Evolutionary conservation across 2,329 filamentous ascomycete species (phyloP).

Genomic region (Neonectria punicea): DNA sequence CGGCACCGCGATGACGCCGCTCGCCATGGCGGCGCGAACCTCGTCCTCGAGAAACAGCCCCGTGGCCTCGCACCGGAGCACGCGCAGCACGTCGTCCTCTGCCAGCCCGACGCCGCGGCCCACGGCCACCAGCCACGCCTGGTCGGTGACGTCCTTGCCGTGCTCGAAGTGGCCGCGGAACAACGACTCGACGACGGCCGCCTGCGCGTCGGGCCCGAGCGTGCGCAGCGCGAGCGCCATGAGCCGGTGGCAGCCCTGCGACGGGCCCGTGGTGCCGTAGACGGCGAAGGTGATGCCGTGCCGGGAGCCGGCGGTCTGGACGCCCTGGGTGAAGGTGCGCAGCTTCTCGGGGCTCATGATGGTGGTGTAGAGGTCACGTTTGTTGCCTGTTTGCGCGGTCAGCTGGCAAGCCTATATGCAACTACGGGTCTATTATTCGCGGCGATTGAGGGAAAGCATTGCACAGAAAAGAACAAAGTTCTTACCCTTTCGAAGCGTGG

Average conservation of each 20-base stretch:
- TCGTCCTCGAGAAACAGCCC: slow-evolving; percentile 46
- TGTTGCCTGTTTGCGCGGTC: slow-evolving; percentile 43
- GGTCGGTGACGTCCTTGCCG: slow-evolving; percentile 55
- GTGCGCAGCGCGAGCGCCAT: slow-evolving; percentile 52
- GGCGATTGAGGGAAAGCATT: too few relatives aligned
- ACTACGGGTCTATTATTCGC: too few relatives aligned
- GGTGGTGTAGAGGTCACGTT: slow-evolving; percentile 50
- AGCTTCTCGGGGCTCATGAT: slow-evolving; percentile 43
- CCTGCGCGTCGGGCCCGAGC: slow-evolving; percentile 48
- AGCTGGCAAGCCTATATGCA: background rate
- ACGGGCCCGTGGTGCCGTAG: slow-evolving; percentile 56
- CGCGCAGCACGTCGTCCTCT: slow-evolving; percentile 39
- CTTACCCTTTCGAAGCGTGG: slow-evolving; percentile 47
- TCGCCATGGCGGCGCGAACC: slow-evolving; percentile 41
- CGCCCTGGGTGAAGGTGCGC: slow-evolving; percentile 43
- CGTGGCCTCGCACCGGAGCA: slow-evolving; percentile 45
- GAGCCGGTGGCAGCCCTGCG: slow-evolving; percentile 59
- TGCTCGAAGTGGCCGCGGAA: slow-evolving; percentile 56
- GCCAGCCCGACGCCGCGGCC: slow-evolving; percentile 47
- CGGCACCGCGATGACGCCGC: slow-evolving; percentile 72
- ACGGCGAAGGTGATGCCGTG: slow-evolving; percentile 55
- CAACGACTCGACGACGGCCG: slow-evolving; percentile 54
- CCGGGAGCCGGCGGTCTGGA: slow-evolving; percentile 46
- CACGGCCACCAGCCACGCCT: slow-evolving; percentile 50
- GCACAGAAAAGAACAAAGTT: slow-evolving; percentile 12